Evolutionary conservation across 768 basidiomycete genomes (phyloP).

Genomic region (Tulasnella calospora): DNA sequence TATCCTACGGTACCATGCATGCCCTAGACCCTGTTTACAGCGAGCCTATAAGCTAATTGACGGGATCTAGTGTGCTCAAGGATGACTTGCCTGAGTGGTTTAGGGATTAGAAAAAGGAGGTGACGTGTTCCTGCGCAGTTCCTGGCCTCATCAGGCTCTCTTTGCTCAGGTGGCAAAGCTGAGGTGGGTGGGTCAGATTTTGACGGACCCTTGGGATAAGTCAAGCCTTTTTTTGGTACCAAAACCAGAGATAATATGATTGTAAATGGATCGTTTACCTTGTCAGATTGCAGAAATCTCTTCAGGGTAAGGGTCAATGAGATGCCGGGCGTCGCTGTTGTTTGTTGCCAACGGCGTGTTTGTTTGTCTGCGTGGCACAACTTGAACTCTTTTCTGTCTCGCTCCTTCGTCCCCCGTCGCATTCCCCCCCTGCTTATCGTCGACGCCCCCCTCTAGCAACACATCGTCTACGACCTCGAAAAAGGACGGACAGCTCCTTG

Average conservation of each 20-base stretch:
- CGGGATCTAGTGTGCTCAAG: not conserved
- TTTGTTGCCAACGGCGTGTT: not conserved
- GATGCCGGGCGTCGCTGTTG: not conserved
- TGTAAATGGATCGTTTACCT: not conserved
- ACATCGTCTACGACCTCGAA: not conserved
- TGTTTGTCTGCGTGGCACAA: slow-evolving; percentile 7
- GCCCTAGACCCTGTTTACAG: not conserved
- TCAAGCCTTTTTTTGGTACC: not conserved
- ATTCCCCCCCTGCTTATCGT: slow-evolving; percentile 6
- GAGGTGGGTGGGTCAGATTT: not conserved
- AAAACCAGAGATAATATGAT: not conserved
- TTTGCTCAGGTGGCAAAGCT: not conserved
- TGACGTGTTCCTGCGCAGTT: slow-evolving; percentile 1
- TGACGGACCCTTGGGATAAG: not conserved
- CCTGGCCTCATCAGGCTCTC: not conserved
- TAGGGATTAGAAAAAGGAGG: not conserved
- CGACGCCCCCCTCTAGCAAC: not conserved
- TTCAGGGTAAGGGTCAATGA: not conserved
- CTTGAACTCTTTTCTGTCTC: slow-evolving; percentile 9
- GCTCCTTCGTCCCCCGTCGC: slow-evolving; percentile 1
- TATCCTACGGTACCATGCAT: not conserved
- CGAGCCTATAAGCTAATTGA: not conserved
- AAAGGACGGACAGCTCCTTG: not conserved
- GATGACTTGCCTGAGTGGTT: not conserved
- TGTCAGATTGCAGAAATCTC: not conserved